Percentiles rank a stretch among this genome's conserved stretches.
phyloP scores from a whole-genome alignment of 257 asterid species.

The Primulina huaijiensis region DNA sequence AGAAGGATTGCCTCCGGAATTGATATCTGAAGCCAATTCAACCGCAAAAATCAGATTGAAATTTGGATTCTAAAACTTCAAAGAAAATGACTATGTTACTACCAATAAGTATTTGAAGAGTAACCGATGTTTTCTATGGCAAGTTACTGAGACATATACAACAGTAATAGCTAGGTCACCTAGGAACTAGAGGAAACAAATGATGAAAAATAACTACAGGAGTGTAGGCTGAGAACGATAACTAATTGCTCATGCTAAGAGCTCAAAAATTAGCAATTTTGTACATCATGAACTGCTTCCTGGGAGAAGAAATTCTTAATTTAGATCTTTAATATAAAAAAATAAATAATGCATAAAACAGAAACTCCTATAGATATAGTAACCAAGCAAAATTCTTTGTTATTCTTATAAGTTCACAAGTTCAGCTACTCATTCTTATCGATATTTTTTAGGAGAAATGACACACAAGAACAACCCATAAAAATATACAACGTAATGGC shows the following conservation, averaged over 20 bases:
- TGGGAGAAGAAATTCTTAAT: not conserved
- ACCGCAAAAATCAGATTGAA: not conserved
- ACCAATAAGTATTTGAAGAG: not conserved
- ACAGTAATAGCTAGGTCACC: not conserved
- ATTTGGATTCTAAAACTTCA: not conserved
- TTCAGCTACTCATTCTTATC: not conserved
- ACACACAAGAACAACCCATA: not conserved
- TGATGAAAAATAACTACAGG: not conserved
- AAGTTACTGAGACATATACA: not conserved
- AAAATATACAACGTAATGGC: not conserved
- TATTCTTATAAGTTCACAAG: not conserved
- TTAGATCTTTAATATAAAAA: not conserved
- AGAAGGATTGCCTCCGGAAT: conserved; percentile 44
- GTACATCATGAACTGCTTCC: not conserved
- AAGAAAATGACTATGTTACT: not conserved
- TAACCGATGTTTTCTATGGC: not conserved
- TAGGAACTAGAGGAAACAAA: not conserved
- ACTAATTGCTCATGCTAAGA: not conserved
- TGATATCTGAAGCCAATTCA: conserved; percentile 31
- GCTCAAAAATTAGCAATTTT: not conserved
- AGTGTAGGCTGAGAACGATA: conserved; percentile 8
- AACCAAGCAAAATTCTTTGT: not conserved
- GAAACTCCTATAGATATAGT: not conserved
- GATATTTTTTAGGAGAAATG: not conserved
- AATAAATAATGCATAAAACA: not conserved